These are phyloP conservation scores for Saccharomyces eubayanus DNA, from an alignment of 805 yeast genomes.

Conservation along the genomic window DNA sequence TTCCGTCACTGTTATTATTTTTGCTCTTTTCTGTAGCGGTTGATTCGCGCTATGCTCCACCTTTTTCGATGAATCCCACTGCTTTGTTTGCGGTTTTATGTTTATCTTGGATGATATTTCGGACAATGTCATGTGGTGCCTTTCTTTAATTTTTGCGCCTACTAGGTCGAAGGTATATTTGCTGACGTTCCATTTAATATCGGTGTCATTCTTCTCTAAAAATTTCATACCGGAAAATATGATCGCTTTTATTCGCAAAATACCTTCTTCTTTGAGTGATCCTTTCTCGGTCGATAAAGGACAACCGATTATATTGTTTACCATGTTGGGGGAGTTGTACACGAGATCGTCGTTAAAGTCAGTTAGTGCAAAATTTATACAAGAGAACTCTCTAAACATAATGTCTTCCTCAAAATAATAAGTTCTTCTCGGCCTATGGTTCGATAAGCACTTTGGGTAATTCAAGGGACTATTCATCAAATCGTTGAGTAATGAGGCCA, in stretches of 20 bases:
- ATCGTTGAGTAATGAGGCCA: conserved; percentile 22
- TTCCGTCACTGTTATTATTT: conserved; percentile 5
- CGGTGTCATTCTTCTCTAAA: conserved; percentile 8
- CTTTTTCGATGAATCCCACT: neutral
- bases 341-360: conserved; percentile 12
- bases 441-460: neutral
- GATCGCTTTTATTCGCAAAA: conserved; percentile 8
- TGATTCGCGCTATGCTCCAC: neutral
- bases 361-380: conserved; percentile 7
- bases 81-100: neutral
- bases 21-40: neutral
- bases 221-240: conserved; percentile 10
- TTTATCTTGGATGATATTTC: neutral
- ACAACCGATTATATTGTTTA: conserved; percentile 8
- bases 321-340: neutral
- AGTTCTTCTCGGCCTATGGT: conserved; percentile 8
- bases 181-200: conserved; percentile 5
- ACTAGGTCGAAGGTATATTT: neutral
- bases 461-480: conserved; percentile 8
- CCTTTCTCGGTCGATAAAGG: neutral
- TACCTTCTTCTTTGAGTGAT: conserved; percentile 6
- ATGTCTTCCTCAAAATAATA: conserved; percentile 15
- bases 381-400: conserved; percentile 8
- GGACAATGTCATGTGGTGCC: neutral
- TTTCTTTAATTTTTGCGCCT: neutral